Percentiles rank a stretch among this genome's conserved stretches.
Conservation (phyloP, 202 grass and related monocot species). For the Musa balbisiana region DNA sequence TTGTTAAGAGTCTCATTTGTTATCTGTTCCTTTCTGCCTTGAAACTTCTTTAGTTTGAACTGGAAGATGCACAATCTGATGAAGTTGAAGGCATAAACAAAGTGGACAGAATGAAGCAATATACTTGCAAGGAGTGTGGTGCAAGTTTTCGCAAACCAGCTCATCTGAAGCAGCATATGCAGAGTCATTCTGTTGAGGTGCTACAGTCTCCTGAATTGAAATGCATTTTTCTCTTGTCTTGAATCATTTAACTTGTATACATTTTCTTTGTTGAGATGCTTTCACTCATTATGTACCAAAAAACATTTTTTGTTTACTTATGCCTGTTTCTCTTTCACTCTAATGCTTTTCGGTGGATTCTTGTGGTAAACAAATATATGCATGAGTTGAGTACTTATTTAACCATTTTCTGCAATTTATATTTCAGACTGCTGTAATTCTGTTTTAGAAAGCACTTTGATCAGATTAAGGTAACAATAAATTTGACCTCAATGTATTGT, state of each 20-base stretch:
- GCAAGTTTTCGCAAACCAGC: slow-evolving; percentile 67
- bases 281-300: too few species aligned
- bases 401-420: not conserved
- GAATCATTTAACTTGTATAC: too few species aligned
- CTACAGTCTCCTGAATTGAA: not conserved
- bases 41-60: slow-evolving; percentile 37
- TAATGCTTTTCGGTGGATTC: not conserved
- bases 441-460: too few species aligned
- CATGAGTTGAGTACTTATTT: not conserved
- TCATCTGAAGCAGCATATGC: slow-evolving; percentile 93
- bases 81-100: slow-evolving; percentile 34
- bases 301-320: too few species aligned
- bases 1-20: not conserved
- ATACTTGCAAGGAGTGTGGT: slow-evolving; percentile 57
- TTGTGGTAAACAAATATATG: not conserved
- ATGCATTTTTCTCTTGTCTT: too few species aligned
- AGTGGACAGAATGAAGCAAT: slow-evolving; percentile 15
- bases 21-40: not conserved
- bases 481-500: not conserved
- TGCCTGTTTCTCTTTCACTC: too few species aligned
- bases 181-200: slow-evolving; percentile 65
- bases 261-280: too few species aligned
- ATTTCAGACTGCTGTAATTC: too few species aligned
- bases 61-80: slow-evolving; percentile 32
- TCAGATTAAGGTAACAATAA: not conserved